Evolutionary conservation across 495 filamentous ascomycete genomes (phyloP), one percentile per base, ranked within the genome.

Genomic region (Aspergillus indologenus): DNA sequence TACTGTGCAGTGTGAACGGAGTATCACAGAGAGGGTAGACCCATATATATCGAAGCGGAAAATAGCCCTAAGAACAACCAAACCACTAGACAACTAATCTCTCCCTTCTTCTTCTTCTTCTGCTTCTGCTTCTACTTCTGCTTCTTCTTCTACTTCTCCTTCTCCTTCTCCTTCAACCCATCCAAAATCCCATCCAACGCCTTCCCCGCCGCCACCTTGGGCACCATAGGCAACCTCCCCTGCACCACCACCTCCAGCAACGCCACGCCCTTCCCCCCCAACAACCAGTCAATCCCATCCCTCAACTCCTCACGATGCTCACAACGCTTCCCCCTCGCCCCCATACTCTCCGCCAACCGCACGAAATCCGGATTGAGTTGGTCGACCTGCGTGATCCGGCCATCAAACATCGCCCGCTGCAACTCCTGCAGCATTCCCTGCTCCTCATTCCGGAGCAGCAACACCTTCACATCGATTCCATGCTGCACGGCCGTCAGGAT

Each of bases 361-460:
- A 57, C 44, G 19, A 61, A 53, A 65, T 95, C 85, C 15, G 91
- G 89, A 71, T 96, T 96, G 67, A 85, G 85, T 75, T 96, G 92
- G 66, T 96, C 91, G 1, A 91, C 96, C 71, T 96, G 91, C 17
- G 91, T 84, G 72, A 93, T 96, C 51, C 94, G 87, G 68, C 96
- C 91, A 64, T 95, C 85, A 75, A 94, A 97, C 75, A 96, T 96
- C 47, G 96, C 87, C 71, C 96, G 92, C 92, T 92, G 96, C 77
- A 49, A 4, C 23, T 98, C 92, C 9, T 92, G 95, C 7, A 96
- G 91, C 93, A 98, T 98, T 42, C 71, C 79, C 74, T 96, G 93
- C 70, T 96, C 90, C 75, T 96, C 94, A 71, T 98, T 97, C 76
- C 97, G 96, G 9, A 98, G 72, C 50, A 98, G 78, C 58, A 98